Conservation (phyloP, 2,329 filamentous ascomycete genomes). For the Sarocladiaceae sp. region DNA sequence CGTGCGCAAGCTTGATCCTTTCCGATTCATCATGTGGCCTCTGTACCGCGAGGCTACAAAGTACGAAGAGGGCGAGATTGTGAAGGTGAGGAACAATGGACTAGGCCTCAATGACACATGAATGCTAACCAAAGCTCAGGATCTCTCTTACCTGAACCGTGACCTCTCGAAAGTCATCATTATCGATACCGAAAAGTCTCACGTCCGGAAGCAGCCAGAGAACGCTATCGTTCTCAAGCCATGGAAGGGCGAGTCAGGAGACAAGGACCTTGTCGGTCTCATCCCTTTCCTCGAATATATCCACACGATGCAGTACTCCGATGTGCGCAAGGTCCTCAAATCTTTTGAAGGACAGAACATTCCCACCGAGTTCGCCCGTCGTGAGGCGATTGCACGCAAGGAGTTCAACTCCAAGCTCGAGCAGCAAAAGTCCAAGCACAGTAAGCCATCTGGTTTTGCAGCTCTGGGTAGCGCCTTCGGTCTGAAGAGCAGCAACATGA, state of each 20-base stretch:
- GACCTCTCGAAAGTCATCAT: conserved; percentile 94
- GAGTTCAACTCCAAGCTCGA: conserved; percentile 78
- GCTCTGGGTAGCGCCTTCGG: conserved; percentile 70
- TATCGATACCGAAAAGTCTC: conserved; percentile 77
- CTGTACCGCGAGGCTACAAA: conserved; percentile 95
- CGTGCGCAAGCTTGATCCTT: conserved; percentile 90
- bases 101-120: background rate
- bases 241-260: conserved; percentile 79
- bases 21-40: conserved; percentile 91
- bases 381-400: conserved; percentile 80
- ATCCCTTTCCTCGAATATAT: conserved; percentile 98
- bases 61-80: conserved; percentile 91
- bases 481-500: conserved; percentile 67
- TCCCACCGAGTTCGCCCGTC: conserved; percentile 80
- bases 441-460: conserved; percentile 56
- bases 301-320: conserved; percentile 85
- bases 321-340: conserved; percentile 81
- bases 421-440: conserved; percentile 59
- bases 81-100: conserved; percentile 63
- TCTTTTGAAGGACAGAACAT: conserved; percentile 89
- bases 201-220: conserved; percentile 88
- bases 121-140: conserved; percentile 47
- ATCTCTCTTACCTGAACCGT: conserved; percentile 95
- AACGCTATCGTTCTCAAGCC: conserved; percentile 90
- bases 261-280: conserved; percentile 80